These are phyloP conservation scores for Rosa rugosa DNA, from an alignment of 306 rosid genomes.

Conservation along the genomic window DNA sequence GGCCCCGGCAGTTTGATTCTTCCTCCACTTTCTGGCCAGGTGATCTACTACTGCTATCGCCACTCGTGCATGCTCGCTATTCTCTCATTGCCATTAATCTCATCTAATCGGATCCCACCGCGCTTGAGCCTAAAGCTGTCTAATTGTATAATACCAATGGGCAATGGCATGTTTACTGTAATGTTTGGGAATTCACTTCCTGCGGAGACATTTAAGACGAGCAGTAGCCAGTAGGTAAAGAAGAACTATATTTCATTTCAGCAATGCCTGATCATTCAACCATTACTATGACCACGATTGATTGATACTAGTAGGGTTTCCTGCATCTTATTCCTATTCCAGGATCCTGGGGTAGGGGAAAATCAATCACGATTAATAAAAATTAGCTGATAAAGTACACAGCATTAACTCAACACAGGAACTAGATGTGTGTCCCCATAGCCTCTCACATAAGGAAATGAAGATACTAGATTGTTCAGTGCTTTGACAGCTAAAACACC, in stretches of 20 bases:
- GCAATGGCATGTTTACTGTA: background rate
- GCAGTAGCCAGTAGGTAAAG: background rate
- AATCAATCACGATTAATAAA: too few relatives aligned
- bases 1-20: background rate
- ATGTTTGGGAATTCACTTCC: too few relatives aligned
- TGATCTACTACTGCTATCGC: background rate
- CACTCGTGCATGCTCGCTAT: background rate
- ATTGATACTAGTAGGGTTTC: background rate
- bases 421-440: constrained; percentile 11
- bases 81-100: background rate
- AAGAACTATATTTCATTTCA: background rate
- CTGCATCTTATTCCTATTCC: constrained; percentile 27
- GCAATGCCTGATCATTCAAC: background rate
- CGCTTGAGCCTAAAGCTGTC: background rate
- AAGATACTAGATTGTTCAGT: constrained; percentile 15
- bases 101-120: background rate
- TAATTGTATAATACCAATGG: background rate
- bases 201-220: background rate
- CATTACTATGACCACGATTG: background rate
- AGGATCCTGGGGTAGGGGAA: background rate
- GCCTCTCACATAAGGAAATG: constrained; percentile 15
- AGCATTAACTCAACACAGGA: constrained; percentile 3
- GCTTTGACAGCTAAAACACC: constrained; percentile 33
- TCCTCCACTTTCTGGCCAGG: background rate
- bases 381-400: constrained; percentile 5